phyloP scores from a whole-genome alignment of 2,329 filamentous ascomycete genomes.

The Diplocarpon rosae region DNA sequence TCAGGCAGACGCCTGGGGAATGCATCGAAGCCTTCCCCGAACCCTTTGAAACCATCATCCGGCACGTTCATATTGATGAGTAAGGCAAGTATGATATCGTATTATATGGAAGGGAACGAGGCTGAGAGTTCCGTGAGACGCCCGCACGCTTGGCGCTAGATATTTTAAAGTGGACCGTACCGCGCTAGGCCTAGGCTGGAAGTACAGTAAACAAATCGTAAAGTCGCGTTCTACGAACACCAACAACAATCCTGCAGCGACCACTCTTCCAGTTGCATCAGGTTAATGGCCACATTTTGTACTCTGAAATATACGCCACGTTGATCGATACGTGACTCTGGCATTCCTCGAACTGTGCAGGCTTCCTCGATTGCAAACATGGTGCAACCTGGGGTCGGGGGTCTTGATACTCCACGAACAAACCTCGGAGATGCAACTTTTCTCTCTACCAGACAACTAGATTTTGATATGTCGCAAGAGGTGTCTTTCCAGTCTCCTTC shows the following conservation, averaged over 20 bases:
- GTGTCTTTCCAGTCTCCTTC: constrained; percentile 75
- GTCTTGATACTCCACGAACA: constrained; percentile 78
- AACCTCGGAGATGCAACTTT: constrained; percentile 77
- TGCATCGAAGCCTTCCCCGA: constrained; percentile 47
- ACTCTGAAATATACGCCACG: constrained; percentile 15
- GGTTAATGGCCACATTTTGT: constrained; percentile 22
- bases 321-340: constrained; percentile 11
- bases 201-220: constrained; percentile 17
- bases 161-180: not conserved
- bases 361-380: constrained; percentile 34
- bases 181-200: constrained; percentile 10
- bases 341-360: constrained; percentile 12
- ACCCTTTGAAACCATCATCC: constrained; percentile 51
- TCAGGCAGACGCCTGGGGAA: constrained; percentile 62
- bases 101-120: not conserved
- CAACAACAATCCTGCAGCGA: constrained; percentile 4
- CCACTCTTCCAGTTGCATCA: constrained; percentile 19
- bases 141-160: constrained; percentile 4
- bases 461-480: constrained; percentile 79
- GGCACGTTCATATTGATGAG: constrained; percentile 25
- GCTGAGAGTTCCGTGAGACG: constrained; percentile 3
- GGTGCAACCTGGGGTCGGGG: constrained; percentile 51
- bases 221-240: constrained; percentile 15
- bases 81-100: not conserved
- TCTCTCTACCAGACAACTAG: constrained; percentile 50